These are phyloP conservation scores for Scleromitrula shiraiana DNA, from an alignment of 2,329 filamentous ascomycete species.

Conservation along the genomic window DNA sequence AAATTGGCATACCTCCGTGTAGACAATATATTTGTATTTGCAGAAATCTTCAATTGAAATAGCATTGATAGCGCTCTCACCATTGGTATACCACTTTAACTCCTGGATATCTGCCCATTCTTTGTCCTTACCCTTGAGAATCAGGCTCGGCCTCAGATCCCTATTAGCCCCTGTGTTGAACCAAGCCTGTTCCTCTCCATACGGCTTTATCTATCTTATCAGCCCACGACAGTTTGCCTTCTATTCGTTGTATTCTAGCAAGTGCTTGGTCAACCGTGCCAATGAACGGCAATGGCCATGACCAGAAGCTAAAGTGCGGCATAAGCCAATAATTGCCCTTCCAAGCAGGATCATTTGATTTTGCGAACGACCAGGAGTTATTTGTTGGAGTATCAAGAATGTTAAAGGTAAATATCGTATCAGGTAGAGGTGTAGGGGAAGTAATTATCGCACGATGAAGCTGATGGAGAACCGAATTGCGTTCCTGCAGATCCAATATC, in stretches of 20 bases:
- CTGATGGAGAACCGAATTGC: constrained; percentile 44
- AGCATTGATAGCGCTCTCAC: constrained; percentile 36
- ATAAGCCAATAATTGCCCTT: constrained; percentile 39
- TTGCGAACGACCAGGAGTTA: constrained; percentile 41
- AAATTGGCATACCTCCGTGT: constrained; percentile 35
- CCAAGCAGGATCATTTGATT: constrained; percentile 33
- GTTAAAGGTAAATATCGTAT: constrained; percentile 45
- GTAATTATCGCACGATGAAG: constrained; percentile 45
- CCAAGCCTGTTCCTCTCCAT: constrained; percentile 44
- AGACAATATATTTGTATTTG: constrained; percentile 42
- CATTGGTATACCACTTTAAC: constrained; percentile 26
- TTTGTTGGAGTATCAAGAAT: constrained; percentile 41
- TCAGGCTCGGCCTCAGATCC: constrained; percentile 19
- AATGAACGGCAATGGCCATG: constrained; percentile 45
- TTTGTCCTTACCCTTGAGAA: constrained; percentile 25
- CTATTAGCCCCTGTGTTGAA: constrained; percentile 33
- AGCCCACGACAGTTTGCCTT: constrained; percentile 25
- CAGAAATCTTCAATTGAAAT: constrained; percentile 44
- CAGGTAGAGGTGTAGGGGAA: constrained; percentile 38
- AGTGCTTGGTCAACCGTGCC: constrained; percentile 36
- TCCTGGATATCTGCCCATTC: constrained; percentile 42
- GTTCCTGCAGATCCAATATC: constrained; percentile 32
- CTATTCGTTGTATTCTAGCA: constrained; percentile 32
- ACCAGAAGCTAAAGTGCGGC: constrained; percentile 49
- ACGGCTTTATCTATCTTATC: constrained; percentile 37